These are phyloP conservation scores for Atractiella rhizophila DNA, from an alignment of 768 basidiomycete genomes.

Conservation along the genomic window DNA sequence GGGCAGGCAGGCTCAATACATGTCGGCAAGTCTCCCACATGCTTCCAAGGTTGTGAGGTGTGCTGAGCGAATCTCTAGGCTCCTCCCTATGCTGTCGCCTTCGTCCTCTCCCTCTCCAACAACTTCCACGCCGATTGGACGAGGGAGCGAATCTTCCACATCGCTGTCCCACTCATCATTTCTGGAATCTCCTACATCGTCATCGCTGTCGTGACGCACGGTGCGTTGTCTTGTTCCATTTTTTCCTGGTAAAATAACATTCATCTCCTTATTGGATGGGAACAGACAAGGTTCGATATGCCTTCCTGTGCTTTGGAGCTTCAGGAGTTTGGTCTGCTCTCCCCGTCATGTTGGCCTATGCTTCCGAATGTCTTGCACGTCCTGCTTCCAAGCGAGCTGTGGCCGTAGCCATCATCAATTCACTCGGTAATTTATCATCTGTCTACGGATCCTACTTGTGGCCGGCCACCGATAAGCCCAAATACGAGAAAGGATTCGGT, in stretches of 20 bases:
- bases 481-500: conserved; percentile 17
- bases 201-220: conserved; percentile 16
- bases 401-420: conserved; percentile 20
- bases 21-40: not conserved
- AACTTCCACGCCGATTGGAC: conserved; percentile 18
- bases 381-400: conserved; percentile 15
- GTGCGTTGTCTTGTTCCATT: too few relatives aligned
- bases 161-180: conserved; percentile 11
- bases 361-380: conserved; percentile 11
- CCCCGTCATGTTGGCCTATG: conserved; percentile 17
- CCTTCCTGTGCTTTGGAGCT: conserved; percentile 20
- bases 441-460: conserved; percentile 22
- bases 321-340: conserved; percentile 21
- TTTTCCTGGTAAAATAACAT: too few relatives aligned
- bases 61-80: not conserved
- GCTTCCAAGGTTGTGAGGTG: not conserved
- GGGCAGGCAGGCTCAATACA: conserved; percentile 16
- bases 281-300: conserved; percentile 17
- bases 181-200: conserved; percentile 15
- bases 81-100: conserved; percentile 19
- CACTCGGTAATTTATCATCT: conserved; percentile 18
- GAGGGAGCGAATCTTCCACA: conserved; percentile 17
- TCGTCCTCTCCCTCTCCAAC: conserved; percentile 15
- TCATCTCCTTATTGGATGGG: too few relatives aligned
- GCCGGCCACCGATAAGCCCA: conserved; percentile 17